Evolutionary conservation across 2,329 filamentous ascomycete genomes (phyloP).

Genomic region (Curvularia spicifera): DNA sequence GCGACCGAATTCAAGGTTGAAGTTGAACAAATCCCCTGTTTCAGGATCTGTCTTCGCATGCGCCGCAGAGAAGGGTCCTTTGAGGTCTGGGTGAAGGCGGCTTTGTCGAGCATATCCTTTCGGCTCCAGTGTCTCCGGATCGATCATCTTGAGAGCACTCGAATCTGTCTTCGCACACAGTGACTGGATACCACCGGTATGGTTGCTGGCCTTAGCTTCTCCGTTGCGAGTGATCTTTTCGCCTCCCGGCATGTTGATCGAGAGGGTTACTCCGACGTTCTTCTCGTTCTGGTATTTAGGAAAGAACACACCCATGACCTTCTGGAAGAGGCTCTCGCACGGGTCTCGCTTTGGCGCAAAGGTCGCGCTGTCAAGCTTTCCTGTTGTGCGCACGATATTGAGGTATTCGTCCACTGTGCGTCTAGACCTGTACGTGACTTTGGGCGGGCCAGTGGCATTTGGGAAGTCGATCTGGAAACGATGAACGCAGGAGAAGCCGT

Average conservation of each 20-base stretch:
- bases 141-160: slow-evolving; percentile 64
- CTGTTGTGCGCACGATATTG: slow-evolving; percentile 65
- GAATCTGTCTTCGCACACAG: slow-evolving; percentile 68
- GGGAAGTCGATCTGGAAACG: slow-evolving; percentile 70
- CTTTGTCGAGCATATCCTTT: slow-evolving; percentile 67
- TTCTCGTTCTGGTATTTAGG: slow-evolving; percentile 38
- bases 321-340: slow-evolving; percentile 74
- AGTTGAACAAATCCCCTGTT: slow-evolving; percentile 81
- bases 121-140: slow-evolving; percentile 75
- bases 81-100: slow-evolving; percentile 70
- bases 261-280: slow-evolving; percentile 72
- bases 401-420: slow-evolving; percentile 70
- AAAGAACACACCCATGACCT: slow-evolving; percentile 69
- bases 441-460: slow-evolving; percentile 38
- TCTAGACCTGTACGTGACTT: slow-evolving; percentile 74
- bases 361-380: slow-evolving; percentile 62
- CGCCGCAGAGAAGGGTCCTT: slow-evolving; percentile 70
- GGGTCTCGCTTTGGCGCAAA: slow-evolving; percentile 78
- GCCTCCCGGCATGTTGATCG: slow-evolving; percentile 66
- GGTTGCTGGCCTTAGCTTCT: slow-evolving; percentile 26
- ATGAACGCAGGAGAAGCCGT: slow-evolving; percentile 74
- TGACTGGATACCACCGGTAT: slow-evolving; percentile 53
- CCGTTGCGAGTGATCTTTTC: slow-evolving; percentile 18
- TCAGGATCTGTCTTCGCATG: slow-evolving; percentile 74
- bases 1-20: slow-evolving; percentile 71